Evolutionary conservation across 768 basidiomycete genomes (phyloP), one percentile per base, ranked within the genome.

Genomic region (Ephemerocybe angulata): DNA sequence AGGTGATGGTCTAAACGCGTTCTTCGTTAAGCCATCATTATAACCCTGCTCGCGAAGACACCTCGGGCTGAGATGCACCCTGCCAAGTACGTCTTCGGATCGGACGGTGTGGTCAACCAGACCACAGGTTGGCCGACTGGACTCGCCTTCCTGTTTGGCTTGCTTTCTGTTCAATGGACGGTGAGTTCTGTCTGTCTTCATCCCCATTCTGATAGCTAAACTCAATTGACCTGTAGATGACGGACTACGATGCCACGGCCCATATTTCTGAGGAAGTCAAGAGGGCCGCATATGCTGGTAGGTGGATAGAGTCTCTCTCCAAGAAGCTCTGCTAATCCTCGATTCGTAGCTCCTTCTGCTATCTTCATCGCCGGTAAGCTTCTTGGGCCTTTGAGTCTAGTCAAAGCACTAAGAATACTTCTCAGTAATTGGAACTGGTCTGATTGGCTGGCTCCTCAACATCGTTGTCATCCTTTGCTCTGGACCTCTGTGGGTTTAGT

Each of bases 81-180:
- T 27, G 88, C 89, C 2, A 70, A 65, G 22, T 93, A 92, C 68
- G 86, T 93, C 7, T 96, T 95, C 62, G 89, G 88, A 13, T 76
- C 82, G 24, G 77, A 68, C 3, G 88, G 88, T n/a, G 66, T 90
- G 49, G 70, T 83, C 44, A 96, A 96, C 67, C 81, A 85, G 62
- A 87, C 90, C 1, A 89, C 90, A 27, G 91, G 87, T 56, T 86
- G 84, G 80, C 86, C 84, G 60, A 81, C 78, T 37, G 92, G 92
- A 0, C 73, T 95, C 41, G 86, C 90, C 0, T 93, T 93, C 73
- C 72, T 92, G 21, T 86, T 96, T 60, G 93, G 92, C 24, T 70
- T 94, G 49, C 76, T 94, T 27, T 88, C 85, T 55, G 93, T 95
- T 21, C 90, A 93, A 66, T 93, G 90, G 88, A 90, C 88, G 60